Percentiles rank a stretch among this genome's conserved stretches.
Conservation (phyloP, 164 flowering plant genomes). For the Macadamia integrifolia region DNA sequence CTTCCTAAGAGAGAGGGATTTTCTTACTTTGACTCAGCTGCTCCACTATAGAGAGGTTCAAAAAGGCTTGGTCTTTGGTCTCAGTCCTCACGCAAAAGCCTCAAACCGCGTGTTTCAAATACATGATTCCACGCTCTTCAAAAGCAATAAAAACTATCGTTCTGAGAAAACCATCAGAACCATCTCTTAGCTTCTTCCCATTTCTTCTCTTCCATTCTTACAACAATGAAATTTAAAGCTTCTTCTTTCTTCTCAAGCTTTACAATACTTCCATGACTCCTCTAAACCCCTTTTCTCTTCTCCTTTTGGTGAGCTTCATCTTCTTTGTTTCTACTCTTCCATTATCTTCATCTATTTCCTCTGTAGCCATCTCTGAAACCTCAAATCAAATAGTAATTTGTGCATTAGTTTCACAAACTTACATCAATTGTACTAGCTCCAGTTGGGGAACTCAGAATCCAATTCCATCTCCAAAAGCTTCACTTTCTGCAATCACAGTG, state of each 20-base stretch:
- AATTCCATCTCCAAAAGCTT: background rate
- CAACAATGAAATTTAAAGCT: conserved; percentile 2
- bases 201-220: background rate
- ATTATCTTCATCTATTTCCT: conserved; percentile 32
- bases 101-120: conserved; percentile 18
- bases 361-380: conserved; percentile 51
- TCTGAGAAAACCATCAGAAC: background rate
- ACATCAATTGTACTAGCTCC: conserved; percentile 45
- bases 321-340: conserved; percentile 13
- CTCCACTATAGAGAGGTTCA: background rate
- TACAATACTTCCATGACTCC: conserved; percentile 31
- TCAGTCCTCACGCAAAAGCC: conserved; percentile 1
- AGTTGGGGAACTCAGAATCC: conserved; percentile 23
- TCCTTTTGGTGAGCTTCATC: background rate
- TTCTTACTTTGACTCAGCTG: background rate
- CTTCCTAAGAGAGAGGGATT: background rate
- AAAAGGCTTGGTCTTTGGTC: conserved; percentile 21
- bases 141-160: background rate
- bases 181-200: background rate
- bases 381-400: conserved; percentile 43
- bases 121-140: background rate
- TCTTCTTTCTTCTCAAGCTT: conserved; percentile 13
- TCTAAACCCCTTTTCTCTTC: conserved; percentile 5
- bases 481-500: conserved; percentile 34
- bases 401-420: conserved; percentile 28